Conservation (phyloP, 139 green algal species). For the Volvox reticuliferus region DNA sequence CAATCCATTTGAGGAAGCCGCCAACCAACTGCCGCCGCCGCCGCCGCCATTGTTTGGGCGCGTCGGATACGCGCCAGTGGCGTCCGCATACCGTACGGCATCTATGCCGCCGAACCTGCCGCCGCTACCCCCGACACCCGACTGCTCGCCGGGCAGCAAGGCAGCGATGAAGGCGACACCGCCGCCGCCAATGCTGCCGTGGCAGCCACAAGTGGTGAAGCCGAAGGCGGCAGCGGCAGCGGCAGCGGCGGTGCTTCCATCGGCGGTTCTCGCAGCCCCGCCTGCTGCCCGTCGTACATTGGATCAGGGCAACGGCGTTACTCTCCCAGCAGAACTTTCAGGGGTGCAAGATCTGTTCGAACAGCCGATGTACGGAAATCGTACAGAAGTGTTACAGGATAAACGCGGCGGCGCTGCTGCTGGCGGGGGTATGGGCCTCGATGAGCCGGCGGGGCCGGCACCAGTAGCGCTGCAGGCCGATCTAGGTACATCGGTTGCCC, state of each 20-base stretch:
- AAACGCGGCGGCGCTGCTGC: neutral
- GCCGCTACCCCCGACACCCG: conserved; percentile 12
- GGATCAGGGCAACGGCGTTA: no score
- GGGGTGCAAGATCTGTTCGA: no score
- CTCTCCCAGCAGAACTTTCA: no score
- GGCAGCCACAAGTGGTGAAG: neutral
- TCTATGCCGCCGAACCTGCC: conserved; percentile 26
- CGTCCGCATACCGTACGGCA: neutral
- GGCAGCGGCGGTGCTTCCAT: neutral
- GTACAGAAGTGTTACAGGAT: no score
- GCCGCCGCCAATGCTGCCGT: no score
- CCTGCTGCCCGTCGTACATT: no score
- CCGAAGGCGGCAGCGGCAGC: neutral
- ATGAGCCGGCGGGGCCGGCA: no score
- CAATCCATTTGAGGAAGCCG: neutral
- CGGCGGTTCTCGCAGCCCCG: neutral
- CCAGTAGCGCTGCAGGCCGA: neutral
- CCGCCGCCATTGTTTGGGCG: neutral
- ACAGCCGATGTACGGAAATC: no score
- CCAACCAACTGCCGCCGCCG: neutral
- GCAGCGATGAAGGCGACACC: neutral
- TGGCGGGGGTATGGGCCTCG: no score
- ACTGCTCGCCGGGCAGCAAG: neutral
- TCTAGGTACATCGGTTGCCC: neutral
- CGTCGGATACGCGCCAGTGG: neutral